Evolutionary conservation across 495 filamentous ascomycete genomes (phyloP).

Genomic region (Daldinia loculata): DNA sequence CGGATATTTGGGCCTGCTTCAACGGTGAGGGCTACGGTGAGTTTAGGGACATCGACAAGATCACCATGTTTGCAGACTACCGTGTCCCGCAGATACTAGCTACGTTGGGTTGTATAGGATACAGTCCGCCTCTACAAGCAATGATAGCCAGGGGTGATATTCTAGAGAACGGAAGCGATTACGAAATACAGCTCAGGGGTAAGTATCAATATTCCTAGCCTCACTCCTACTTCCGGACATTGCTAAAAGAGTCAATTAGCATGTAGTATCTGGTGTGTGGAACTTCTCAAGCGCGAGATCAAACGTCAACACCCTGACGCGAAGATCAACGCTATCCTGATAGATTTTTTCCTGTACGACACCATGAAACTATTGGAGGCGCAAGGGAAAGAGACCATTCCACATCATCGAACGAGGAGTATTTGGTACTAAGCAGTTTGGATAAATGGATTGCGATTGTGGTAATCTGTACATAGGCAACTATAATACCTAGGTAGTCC

Average conservation of each 20-base stretch:
- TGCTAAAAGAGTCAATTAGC: conserved; percentile 48
- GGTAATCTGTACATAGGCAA: conserved; percentile 12
- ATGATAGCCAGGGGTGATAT: conserved; percentile 68
- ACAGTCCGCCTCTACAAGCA: conserved; percentile 78
- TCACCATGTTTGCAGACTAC: conserved; percentile 99
- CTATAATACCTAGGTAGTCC: conserved; percentile 3
- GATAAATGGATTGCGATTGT: conserved; percentile 7
- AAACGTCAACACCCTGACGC: conserved; percentile 71
- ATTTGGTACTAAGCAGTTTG: conserved; percentile 82
- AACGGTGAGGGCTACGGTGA: conserved; percentile 78
- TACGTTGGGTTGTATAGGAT: conserved; percentile 80
- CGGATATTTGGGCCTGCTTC: conserved; percentile 95
- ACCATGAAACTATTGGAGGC: conserved; percentile 83
- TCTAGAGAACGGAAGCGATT: conserved; percentile 75
- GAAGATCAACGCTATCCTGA: conserved; percentile 85
- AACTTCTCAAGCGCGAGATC: conserved; percentile 88
- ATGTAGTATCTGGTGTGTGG: conserved; percentile 92
- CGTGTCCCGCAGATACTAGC: conserved; percentile 94
- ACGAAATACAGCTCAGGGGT: conserved; percentile 90
- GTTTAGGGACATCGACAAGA: conserved; percentile 91
- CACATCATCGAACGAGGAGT: conserved; percentile 92
- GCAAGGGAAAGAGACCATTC: conserved; percentile 68
- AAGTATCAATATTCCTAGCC: conserved; percentile 25
- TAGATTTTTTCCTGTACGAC: conserved; percentile 98
- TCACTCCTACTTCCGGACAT: not conserved